Evolutionary conservation across 2,329 filamentous ascomycete genomes (phyloP), one percentile per base, ranked within the genome.

Genomic region (Tothia fuscella): DNA sequence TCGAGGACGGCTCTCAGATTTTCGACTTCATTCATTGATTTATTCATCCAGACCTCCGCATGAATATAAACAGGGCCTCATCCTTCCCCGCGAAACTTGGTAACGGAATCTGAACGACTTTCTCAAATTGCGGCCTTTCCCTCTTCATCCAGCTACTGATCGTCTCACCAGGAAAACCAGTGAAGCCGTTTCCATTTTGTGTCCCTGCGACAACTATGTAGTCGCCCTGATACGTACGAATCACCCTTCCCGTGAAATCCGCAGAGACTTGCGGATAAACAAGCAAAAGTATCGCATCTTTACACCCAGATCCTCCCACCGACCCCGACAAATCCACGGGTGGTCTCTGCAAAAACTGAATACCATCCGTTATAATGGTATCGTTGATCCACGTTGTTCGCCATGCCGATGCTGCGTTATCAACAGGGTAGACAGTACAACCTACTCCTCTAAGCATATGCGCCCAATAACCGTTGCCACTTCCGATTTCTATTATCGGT

Each of bases 61-160:
- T 55, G 41, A 80, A 85, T 16, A 83, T 69, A 58, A 78, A 86
- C 42, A 86, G 53, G 0, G 76, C 81, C 60, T 87, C 81, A 51
- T 87, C 82, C 57, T 86, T 86, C 21, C 78, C 81, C 3, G 80
- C 75, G 59, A 86, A 86, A 56, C 78, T 83, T 17, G 80, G 80
- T 53, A 87, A 56, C 3, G 80, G 70, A 47, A 85, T 66, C 61
- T 81, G 77, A 12, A 74, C 67, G 2, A 73, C 65, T 56, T 72
- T 71, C 38, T 68, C 66, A 71, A 77, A 86, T 2, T 63, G 65
- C 20, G 53, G 56, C 50, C 50, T 47, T 53, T 79, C 71, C 36
- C 56, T 61, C 46, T 60, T 69, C 62, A 85, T 76, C 64, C 76
- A 86, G 52, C 78, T 69, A 50, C 78, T 78, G 56, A 83, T 74